Percentiles rank a stretch among this genome's conserved stretches.
Conservation (phyloP, 1,284 basidiomycete genomes). For the Tylopilus sp. region DNA sequence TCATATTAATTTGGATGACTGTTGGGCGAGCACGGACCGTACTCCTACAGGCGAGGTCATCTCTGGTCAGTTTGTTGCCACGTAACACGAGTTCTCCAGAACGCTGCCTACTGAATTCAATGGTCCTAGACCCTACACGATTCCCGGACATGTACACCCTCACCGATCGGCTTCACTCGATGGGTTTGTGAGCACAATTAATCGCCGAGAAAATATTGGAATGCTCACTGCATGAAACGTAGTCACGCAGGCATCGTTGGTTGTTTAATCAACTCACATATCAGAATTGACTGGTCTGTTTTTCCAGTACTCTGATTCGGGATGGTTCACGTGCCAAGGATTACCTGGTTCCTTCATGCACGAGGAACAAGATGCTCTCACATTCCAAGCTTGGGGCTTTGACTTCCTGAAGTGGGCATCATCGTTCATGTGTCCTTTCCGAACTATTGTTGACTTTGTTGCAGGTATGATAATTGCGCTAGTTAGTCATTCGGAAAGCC, state of each 20-base stretch:
- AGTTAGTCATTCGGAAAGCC: constrained; percentile 12
- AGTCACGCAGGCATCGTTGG: constrained; percentile 53
- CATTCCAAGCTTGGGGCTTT: constrained; percentile 50
- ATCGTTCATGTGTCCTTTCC: background rate
- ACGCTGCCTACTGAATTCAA: constrained; percentile 13
- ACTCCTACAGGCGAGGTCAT: constrained; percentile 45
- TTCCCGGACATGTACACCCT: constrained; percentile 47
- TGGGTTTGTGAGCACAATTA: constrained; percentile 45
- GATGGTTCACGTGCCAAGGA: constrained; percentile 32
- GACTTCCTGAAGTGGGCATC: constrained; percentile 53
- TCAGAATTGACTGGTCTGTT: background rate
- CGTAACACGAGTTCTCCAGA: constrained; percentile 32
- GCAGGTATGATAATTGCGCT: constrained; percentile 57
- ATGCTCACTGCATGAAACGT: constrained; percentile 1
- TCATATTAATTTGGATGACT: constrained; percentile 56
- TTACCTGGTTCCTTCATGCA: constrained; percentile 31
- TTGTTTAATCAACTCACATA: background rate
- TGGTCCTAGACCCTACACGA: constrained; percentile 20
- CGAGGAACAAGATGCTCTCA: constrained; percentile 29
- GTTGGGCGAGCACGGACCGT: constrained; percentile 50
- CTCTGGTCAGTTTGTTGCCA: constrained; percentile 31
- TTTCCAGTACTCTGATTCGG: constrained; percentile 32
- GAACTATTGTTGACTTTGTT: background rate
- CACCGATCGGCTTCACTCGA: constrained; percentile 46
- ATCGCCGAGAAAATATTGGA: background rate